Evolutionary conservation across 768 basidiomycete genomes (phyloP), one percentile per base, ranked within the genome.

Genomic region (Boletus bicolor): DNA sequence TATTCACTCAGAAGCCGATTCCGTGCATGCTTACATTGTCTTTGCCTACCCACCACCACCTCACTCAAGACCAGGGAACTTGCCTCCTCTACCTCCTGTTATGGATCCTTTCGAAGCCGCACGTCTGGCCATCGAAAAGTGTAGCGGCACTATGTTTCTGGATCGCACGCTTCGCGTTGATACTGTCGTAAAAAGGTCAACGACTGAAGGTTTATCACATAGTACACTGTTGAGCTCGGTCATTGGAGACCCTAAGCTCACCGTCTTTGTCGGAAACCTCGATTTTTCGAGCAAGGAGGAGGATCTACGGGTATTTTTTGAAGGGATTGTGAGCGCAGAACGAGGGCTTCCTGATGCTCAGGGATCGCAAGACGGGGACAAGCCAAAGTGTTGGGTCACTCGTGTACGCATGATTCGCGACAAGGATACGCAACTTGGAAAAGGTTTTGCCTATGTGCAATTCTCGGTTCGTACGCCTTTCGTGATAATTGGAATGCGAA

Each of bases 361-460:
- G 9, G 66, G 63, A 19, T 61, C 58, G 12, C 67, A 67, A 7
- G 67, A 66, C 7, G 72, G 37, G 3, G 70, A 72, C 53, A 81
- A 76, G 57, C 66, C 67, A 7, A 69, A 71, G 41, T 69, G 78
- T 14, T 93, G 89, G 89, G 91, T 95, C 17, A 83, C 80, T 8
- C 83, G 82, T 36, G 93, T 97, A n/a, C 82, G 96, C 42, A 84
- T 97, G 62, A 80, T 97, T 49, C 81, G 91, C 45, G 96, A 98
- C 69, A 85, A 84, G 62, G 92, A 90, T 55, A 97, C 93, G 1
- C 93, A 93, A 62, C 81, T 98, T 14, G 96, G 95, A 12, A 97
- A 96, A 73, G 95, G 95, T 5, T 95, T 98, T 69, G 93, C 89
- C 10, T 97, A 98, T 65, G 85, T 98, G 19, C 86, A 93, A 63